These are phyloP conservation scores for Sporothrix dimorphospora DNA, from an alignment of 2,329 filamentous ascomycete genomes.

Conservation along the genomic window DNA sequence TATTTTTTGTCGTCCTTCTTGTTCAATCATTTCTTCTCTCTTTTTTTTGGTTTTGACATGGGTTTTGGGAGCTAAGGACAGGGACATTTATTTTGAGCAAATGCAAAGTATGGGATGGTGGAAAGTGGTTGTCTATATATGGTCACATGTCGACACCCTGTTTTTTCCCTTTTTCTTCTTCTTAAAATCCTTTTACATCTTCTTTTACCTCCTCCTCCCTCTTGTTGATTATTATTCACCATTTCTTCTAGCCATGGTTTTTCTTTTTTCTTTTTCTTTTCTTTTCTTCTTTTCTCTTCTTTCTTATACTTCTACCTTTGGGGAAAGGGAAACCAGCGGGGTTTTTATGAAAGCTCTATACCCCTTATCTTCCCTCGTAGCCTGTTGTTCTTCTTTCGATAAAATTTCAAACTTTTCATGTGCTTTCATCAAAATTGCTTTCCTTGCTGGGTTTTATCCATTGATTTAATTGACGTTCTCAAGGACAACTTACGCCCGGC, in stretches of 20 bases:
- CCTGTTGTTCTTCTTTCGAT: neutral
- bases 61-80: neutral
- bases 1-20: neutral
- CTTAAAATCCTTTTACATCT: neutral
- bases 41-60: neutral
- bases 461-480: neutral
- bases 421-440: neutral
- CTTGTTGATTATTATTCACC: slow-evolving; percentile 4
- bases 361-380: neutral
- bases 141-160: neutral
- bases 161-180: neutral
- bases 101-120: neutral
- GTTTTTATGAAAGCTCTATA: slow-evolving; percentile 21
- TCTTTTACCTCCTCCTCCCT: neutral
- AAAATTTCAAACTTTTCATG: neutral
- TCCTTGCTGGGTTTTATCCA: neutral
- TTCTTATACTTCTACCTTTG: neutral
- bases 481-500: too few species aligned
- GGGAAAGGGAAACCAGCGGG: neutral
- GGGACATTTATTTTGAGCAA: neutral
- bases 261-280: neutral
- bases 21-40: neutral
- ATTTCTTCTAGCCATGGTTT: neutral
- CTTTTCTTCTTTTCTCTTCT: neutral
- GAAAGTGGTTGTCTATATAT: neutral